These are phyloP conservation scores for Penicillium tannophilum DNA, from an alignment of 495 filamentous ascomycete species.

Conservation along the genomic window DNA sequence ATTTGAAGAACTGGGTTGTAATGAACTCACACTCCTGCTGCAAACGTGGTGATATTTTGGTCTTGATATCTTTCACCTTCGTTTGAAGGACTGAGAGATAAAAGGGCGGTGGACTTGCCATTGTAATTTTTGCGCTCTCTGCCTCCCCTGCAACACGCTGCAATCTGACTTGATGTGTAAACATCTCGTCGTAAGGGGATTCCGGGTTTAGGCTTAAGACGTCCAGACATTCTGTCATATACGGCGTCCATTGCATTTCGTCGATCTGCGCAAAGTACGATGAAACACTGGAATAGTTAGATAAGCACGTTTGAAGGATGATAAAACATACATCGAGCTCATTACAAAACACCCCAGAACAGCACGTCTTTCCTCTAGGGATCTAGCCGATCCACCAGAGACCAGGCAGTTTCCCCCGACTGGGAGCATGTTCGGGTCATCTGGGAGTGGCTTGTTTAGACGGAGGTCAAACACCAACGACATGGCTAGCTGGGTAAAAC, in stretches of 20 bases:
- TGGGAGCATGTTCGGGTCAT: conserved; percentile 25
- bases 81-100: no score
- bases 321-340: conserved; percentile 18
- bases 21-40: no score
- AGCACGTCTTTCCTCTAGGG: conserved; percentile 46
- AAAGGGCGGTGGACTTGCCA: neutral
- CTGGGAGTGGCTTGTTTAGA: conserved; percentile 44
- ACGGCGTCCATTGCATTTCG: conserved; percentile 36
- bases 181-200: conserved; percentile 16
- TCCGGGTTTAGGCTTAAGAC: conserved; percentile 22
- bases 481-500: conserved; percentile 48
- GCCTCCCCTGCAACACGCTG: conserved; percentile 17
- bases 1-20: no score
- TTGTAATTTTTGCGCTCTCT: conserved; percentile 3
- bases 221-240: conserved; percentile 38
- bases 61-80: no score
- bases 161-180: conserved; percentile 19
- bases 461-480: conserved; percentile 53
- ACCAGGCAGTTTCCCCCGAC: neutral
- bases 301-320: no score
- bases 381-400: conserved; percentile 14
- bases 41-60: no score
- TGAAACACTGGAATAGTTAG: neutral
- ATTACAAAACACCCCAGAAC: conserved; percentile 49
- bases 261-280: conserved; percentile 20